Evolutionary conservation across 2,329 filamentous ascomycete genomes (phyloP).

Genomic region (Coccinonectria pachysandricola): DNA sequence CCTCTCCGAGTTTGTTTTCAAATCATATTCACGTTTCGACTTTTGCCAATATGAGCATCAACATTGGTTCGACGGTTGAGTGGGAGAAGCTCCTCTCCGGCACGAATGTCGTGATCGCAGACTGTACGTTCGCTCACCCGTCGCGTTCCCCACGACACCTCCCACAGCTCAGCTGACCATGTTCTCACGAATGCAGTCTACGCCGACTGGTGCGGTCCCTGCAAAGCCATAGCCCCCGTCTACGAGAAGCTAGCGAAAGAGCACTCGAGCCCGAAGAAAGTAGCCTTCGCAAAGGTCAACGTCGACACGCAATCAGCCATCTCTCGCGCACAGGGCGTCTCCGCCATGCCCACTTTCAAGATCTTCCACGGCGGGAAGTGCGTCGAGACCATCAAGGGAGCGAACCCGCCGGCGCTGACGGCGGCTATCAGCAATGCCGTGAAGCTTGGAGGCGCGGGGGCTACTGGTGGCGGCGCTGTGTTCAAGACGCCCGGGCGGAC

Average conservation of each 20-base stretch:
- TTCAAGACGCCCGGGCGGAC: slow-evolving; percentile 49
- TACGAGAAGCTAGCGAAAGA: slow-evolving; percentile 77
- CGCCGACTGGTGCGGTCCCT: slow-evolving; percentile 90
- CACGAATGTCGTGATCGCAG: slow-evolving; percentile 73
- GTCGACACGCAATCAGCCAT: slow-evolving; percentile 75
- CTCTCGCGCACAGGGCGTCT: slow-evolving; percentile 65
- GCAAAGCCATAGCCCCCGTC: slow-evolving; percentile 81
- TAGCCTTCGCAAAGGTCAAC: slow-evolving; percentile 89
- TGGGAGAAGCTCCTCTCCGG: slow-evolving; percentile 63
- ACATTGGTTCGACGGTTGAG: slow-evolving; percentile 56
- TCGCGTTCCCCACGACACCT: slow-evolving; percentile 1
- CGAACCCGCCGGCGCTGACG: slow-evolving; percentile 66
- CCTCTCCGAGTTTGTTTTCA: no score
- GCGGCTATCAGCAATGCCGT: slow-evolving; percentile 64
- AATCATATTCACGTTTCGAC: no score
- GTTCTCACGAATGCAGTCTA: slow-evolving; percentile 77
- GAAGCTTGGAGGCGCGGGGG: slow-evolving; percentile 36
- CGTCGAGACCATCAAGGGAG: slow-evolving; percentile 69
- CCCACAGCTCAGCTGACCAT: slow-evolving; percentile 16
- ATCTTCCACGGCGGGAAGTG: slow-evolving; percentile 70
- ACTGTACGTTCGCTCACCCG: slow-evolving; percentile 55
- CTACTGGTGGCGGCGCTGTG: slow-evolving; percentile 30
- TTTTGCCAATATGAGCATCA: slow-evolving; percentile 36
- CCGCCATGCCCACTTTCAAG: slow-evolving; percentile 90
- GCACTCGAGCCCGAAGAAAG: slow-evolving; percentile 67